phyloP scores from a whole-genome alignment of 345 rosid genomes.

The Ricinus communis region DNA sequence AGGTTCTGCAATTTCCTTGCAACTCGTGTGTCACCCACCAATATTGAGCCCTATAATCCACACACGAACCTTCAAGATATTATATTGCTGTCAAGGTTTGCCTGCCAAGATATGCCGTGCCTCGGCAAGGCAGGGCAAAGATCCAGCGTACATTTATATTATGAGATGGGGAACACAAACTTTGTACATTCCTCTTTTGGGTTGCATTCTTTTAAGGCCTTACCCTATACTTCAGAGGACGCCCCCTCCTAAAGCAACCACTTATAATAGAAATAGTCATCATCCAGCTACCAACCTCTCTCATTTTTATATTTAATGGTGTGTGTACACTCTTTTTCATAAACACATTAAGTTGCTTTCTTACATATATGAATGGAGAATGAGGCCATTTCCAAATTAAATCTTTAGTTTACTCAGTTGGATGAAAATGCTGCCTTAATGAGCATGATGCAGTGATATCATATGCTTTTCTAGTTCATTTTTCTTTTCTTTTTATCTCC shows the following conservation, averaged over 20 bases:
- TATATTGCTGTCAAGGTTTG: neutral
- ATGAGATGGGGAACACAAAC: neutral
- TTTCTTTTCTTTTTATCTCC: too few species aligned
- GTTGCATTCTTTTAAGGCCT: neutral
- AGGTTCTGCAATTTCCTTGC: neutral
- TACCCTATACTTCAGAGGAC: neutral
- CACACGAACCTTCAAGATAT: neutral
- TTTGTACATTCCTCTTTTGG: neutral
- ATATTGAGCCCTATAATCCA: neutral
- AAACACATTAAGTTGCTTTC: too few species aligned
- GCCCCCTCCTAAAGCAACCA: neutral
- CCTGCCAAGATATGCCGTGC: neutral
- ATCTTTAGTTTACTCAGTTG: too few species aligned
- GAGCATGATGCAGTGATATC: too few species aligned
- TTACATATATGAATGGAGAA: too few species aligned
- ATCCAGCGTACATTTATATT: neutral
- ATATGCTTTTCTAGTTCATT: too few species aligned
- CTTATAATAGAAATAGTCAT: neutral
- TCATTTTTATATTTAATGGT: too few species aligned
- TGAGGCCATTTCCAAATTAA: too few species aligned
- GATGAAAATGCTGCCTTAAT: too few species aligned
- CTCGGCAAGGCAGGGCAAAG: neutral
- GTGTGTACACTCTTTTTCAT: too few species aligned
- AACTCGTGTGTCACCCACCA: neutral
- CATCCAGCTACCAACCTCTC: too few species aligned